Conservation (phyloP, 306 rosid species). For the Fagus sylvatica region DNA sequence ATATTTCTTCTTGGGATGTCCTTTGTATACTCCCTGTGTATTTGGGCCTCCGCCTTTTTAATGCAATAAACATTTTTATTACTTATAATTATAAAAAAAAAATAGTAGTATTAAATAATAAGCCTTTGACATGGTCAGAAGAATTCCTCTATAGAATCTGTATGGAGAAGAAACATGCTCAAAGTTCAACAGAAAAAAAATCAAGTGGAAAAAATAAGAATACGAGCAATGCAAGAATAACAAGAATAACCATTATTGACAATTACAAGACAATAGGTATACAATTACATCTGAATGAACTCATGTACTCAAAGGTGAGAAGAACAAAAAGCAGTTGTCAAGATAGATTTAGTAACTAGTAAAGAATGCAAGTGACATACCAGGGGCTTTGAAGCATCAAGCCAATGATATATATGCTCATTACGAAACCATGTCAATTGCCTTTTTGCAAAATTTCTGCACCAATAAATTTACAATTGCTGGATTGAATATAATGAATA, state of each 20-base stretch:
- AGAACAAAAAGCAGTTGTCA: neutral
- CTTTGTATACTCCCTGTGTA: too few relatives aligned
- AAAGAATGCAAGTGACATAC: constrained; percentile 41
- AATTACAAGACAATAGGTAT: neutral
- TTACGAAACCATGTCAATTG: constrained; percentile 93
- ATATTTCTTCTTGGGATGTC: too few relatives aligned
- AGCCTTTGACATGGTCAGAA: neutral
- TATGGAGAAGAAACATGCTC: too few relatives aligned
- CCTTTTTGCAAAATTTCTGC: constrained; percentile 91
- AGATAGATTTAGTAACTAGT: constrained; percentile 6
- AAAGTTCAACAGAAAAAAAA: neutral
- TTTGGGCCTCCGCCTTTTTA: too few relatives aligned
- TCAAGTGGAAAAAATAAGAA: neutral
- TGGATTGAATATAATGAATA: constrained; percentile 1
- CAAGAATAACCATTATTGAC: neutral
- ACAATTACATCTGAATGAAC: neutral
- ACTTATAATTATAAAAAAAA: neutral
- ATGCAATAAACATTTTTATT: neutral
- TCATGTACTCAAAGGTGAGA: neutral
- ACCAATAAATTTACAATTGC: constrained; percentile 19
- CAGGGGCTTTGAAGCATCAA: constrained; percentile 89
- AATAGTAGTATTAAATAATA: neutral
- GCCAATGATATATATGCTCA: constrained; percentile 87
- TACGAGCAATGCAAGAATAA: neutral
- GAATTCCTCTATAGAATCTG: neutral